Base-by-base conservation (phyloP, 176 grass and related monocot genomes). In the Musa beccarii region DNA sequence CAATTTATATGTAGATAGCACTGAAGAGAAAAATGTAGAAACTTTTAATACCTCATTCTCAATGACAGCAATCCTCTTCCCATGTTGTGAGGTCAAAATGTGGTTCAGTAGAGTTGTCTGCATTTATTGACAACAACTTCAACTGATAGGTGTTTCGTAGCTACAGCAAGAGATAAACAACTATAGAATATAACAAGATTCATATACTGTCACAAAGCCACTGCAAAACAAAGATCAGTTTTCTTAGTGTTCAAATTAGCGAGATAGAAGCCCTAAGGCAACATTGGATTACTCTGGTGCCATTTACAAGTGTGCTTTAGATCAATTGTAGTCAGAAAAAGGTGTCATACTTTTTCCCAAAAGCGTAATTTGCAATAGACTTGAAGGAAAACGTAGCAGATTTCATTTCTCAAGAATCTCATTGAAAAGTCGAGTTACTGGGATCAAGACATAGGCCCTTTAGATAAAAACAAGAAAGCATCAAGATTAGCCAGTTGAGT, bases 41-140 rank as follows among this genome's bases (percentile, higher is more conserved):
- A 49, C 50, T 75, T 19, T 13, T 17, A 50, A 66, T 85, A 92
- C 86, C 89, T 92, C 86, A 29, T 92, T 92, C 82, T 92, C 89
- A 14, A 88, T 88, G 34, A 88, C 86, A 76, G 89, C 86, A 53
- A 92, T 85, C 66, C 89, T 86, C 81, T 92, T 92, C 63, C 86
- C 86, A 71, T 92, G 89, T 23, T 92, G 81, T 14, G 83, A 85
- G 16, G 89, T 92, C 52, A 92, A 77, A 81, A 88, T 92, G 69
- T 88, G 83, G 66, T 92, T 92, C 81, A 92, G 76, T 20, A 92
- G 79, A 53, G 89, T 92, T 54, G 86, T 88, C 89, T 92, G 86
- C 62, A 9, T 71, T 23, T 29, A 51, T 23, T 14, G 57, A 49
- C 3, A 43, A 43, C 34, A 43, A 43, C 34, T 43, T 43, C 34